Conservation (phyloP, 495 filamentous ascomycete genomes). For the Penicillium samsonianum region DNA sequence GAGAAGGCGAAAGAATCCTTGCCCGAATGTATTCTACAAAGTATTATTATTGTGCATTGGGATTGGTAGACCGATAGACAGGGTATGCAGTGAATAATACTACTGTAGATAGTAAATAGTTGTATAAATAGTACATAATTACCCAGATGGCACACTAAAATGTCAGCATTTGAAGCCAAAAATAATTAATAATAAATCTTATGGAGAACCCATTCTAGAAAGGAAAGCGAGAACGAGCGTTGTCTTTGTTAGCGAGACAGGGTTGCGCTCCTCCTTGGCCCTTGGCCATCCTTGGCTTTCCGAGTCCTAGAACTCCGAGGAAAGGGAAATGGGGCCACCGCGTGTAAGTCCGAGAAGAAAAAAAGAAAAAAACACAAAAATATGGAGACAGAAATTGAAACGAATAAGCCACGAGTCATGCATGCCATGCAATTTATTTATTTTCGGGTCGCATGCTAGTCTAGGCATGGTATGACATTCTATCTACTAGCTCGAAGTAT, state of each 20-base stretch:
- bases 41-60: neutral
- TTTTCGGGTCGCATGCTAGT: conserved; percentile 16
- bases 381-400: neutral
- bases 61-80: neutral
- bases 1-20: conserved; percentile 2
- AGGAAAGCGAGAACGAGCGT: neutral
- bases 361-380: neutral
- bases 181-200: neutral
- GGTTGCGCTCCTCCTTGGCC: conserved; percentile 6
- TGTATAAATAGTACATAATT: neutral
- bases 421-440: conserved; percentile 20
- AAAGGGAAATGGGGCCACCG: conserved; percentile 12
- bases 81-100: no score
- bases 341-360: neutral
- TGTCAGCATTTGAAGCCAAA: neutral
- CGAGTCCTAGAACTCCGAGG: neutral
- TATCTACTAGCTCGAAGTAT: neutral
- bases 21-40: neutral
- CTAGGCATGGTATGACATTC: conserved; percentile 5
- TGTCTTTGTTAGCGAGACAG: conserved; percentile 13
- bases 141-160: no score
- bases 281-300: conserved; percentile 1
- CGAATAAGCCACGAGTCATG: conserved; percentile 26
- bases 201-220: neutral
- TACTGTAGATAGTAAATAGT: neutral